phyloP scores from a whole-genome alignment of 768 basidiomycete species.

The Mycena rosella region DNA sequence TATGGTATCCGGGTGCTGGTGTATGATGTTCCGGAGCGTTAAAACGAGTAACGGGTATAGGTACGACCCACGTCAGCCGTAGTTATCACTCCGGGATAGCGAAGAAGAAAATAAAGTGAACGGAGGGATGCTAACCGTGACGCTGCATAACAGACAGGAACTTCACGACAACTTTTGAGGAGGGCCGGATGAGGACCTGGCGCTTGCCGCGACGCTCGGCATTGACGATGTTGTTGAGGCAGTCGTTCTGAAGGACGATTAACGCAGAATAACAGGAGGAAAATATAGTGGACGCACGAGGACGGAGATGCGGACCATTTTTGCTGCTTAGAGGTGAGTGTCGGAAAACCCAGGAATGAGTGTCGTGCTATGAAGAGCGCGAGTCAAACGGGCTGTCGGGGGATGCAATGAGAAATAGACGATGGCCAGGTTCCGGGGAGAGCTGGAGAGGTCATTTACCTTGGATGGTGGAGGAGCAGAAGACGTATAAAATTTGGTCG shows the following conservation, averaged over 20 bases:
- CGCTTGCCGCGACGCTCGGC: conserved; percentile 99
- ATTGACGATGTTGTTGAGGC: conserved; percentile 97
- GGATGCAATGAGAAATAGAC: conserved; percentile 32
- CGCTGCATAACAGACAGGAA: conserved; percentile 99
- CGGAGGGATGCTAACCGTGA: conserved; percentile 72
- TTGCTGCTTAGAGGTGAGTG: conserved; percentile 43
- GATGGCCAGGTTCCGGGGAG: conserved; percentile 39
- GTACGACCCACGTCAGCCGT: conserved; percentile 72
- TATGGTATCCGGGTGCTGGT: conserved; percentile 68
- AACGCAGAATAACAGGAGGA: conserved; percentile 31
- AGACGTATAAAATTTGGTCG: conserved; percentile 10
- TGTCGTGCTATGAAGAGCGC: conserved; percentile 86
- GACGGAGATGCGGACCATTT: conserved; percentile 93
- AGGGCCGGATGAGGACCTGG: conserved; percentile 97
- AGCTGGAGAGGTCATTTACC: conserved; percentile 57
- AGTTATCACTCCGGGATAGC: conserved; percentile 84
- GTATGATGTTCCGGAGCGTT: conserved; percentile 82
- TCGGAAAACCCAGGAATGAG: conserved; percentile 77
- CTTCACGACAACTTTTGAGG: conserved; percentile 98
- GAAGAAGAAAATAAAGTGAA: conserved; percentile 6
- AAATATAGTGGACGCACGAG: conserved; percentile 78
- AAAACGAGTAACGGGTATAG: conserved; percentile 83
- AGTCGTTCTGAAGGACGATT: conserved; percentile 25
- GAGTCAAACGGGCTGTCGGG: conserved; percentile 76
- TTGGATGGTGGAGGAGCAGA: conserved; percentile 46